Base-by-base conservation (phyloP, 768 basidiomycete genomes). In the Boletus eberwhitei region DNA sequence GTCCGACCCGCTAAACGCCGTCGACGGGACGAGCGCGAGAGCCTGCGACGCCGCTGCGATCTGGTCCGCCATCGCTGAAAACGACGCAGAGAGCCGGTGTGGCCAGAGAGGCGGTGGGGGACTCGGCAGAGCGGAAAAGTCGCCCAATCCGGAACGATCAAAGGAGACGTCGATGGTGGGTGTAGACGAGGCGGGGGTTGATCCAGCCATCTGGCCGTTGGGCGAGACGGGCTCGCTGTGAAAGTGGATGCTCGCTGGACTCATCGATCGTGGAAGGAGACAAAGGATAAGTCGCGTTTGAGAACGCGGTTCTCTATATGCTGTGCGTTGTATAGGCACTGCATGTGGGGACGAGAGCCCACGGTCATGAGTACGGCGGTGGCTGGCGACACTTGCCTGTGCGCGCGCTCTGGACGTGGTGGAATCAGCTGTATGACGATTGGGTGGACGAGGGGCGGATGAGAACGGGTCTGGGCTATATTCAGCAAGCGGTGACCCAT, bases 11-110 rank as follows among this genome's bases (percentile, higher is more conserved):
- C 53, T 65, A 44, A 55, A 64, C 8, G 64, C 57, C 5, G 65
- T 55, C 35, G 64, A 41, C 9, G 66, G 70, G 13, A 67, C 61
- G 24, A 63, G 59, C 8, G 73, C 66, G 37, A 76, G 67, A 14
- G 72, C 73, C 37, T 73, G 72, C 13, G 73, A 73, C n/a, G 76
- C 73, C 1, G 70, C 69, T n/a, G 65, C 63, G 50, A 77, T 75
- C 62, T 77, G 74, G 26, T 71, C 67, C 4, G 75, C 74, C 61
- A 77, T 74, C 24, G 71, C 65, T 13, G 68, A 64, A 44, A 77
- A 73, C 26, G 75, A 75, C 19, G 70, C 57, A 0, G 75, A 72
- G 34, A 77, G 63, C 12, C 66, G 66, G 50, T 68, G 64, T 1
- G 66, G 64, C 75, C 73, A 74, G 44, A 66, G 54, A 0, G 63